Evolutionary conservation across 225 moss, liverwort and hornwort genomes (phyloP), one percentile per base, ranked within the genome.

Genomic region (Physcomitrellopsis africana): DNA sequence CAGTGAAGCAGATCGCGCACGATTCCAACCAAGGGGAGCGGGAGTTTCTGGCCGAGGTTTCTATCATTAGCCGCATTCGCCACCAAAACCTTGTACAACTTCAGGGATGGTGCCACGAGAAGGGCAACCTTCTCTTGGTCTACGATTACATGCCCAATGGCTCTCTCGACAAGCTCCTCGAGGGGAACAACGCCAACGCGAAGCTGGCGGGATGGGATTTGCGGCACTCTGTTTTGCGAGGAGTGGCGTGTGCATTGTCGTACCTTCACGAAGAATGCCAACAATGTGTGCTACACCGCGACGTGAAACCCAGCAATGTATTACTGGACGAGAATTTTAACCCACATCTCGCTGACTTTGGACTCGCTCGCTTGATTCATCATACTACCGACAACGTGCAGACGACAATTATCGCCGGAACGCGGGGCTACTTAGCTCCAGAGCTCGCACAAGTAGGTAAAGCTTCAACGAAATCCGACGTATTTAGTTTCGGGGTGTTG

Each of bases 91-190:
- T 91, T 10, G 88, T 91, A 69, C 86, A 82, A 61, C 72, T 91
- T 11, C 82, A 86, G 20, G 91, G 91, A 8, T 88, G 89, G 86
- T 91, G 91, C 26, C 89, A 88, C 23, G 89, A 88, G 76, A 82
- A 80, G 63, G 85, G 83, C 2, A 78, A 85, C 12, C 76, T 90
- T 10, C 82, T 91, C 5, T 42, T 90, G 0, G 90, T 86, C 12
- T 91, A 91, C 45, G 88, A 91, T 51, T 91, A 82, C 43, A 91
- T 91, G 91, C 86, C 86, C 10, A 91, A 89, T 9, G 89, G 91
- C 1, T 89, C 89, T 49, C 78, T 91, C 1, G 89, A 91, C 45
- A 81, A 84, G 67, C 84, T 84, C 0, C 80, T 89, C 3, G 83
- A 80, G 41, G 81, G 77, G 58, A 27, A 66, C 71, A 79, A 82